Conservation (phyloP, 176 grass and related monocot genomes). For the Urochloa ruziziensis region DNA sequence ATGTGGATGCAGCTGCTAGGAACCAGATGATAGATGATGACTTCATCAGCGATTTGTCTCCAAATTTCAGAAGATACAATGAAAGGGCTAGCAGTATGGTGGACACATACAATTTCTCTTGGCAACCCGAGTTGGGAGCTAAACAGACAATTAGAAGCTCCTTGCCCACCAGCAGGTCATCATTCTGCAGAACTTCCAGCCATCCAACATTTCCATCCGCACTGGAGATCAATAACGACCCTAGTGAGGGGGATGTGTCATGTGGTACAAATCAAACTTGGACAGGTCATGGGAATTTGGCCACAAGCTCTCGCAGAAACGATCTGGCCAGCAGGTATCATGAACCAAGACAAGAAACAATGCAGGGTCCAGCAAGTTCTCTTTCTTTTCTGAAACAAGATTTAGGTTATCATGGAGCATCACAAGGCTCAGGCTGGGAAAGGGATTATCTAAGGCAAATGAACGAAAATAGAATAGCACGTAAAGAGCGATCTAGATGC, state of each 20-base stretch:
- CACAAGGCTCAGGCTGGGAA: conserved; percentile 52
- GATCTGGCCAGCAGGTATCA: conserved; percentile 29
- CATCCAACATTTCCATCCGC: conserved; percentile 61
- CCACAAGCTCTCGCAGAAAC: conserved; percentile 32
- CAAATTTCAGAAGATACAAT: conserved; percentile 40
- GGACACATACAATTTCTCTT: conserved; percentile 44
- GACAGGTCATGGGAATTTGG: conserved; percentile 18
- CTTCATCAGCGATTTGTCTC: conserved; percentile 38
- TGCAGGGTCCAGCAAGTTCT: conserved; percentile 37
- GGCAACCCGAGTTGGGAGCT: conserved; percentile 32
- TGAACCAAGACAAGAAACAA: conserved; percentile 34
- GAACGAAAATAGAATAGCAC: conserved; percentile 50
- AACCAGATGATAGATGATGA: conserved; percentile 35
- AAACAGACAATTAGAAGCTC: conserved; percentile 30
- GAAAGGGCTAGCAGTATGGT: conserved; percentile 36
- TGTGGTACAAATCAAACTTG: conserved; percentile 22
- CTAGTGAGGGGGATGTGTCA: conserved; percentile 39
- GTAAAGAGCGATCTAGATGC: conserved; percentile 31
- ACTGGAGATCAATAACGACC: conserved; percentile 53
- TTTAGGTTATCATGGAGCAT: conserved; percentile 25
- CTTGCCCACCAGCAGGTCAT: conserved; percentile 24
- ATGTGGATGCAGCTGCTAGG: conserved; percentile 31
- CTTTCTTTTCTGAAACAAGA: conserved; percentile 56
- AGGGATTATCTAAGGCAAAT: conserved; percentile 56
- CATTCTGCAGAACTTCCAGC: conserved; percentile 25